Conservation (phyloP, 2,329 filamentous ascomycete genomes). For the Ophiostoma himal-ulmi region DNA sequence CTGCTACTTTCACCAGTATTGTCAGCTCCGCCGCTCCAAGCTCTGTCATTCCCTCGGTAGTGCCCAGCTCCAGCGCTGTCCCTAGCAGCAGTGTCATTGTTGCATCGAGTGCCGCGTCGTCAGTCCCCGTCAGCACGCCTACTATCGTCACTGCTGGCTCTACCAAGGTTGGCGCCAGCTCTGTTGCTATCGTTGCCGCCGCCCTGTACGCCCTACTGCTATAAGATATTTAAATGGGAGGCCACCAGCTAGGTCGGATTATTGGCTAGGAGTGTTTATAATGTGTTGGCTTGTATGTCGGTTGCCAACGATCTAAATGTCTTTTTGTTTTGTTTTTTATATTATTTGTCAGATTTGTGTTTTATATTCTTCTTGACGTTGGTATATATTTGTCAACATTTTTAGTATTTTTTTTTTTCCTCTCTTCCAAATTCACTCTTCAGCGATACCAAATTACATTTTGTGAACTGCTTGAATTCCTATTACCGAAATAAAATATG, state of each 20-base stretch:
- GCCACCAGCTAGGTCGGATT: neutral
- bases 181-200: conserved; percentile 8
- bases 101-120: neutral
- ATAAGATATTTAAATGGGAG: conserved; percentile 1
- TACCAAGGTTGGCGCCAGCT: conserved; percentile 18
- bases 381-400: no score
- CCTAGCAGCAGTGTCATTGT: neutral
- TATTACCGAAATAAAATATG: no score
- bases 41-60: neutral
- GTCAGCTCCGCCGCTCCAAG: neutral
- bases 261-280: neutral
- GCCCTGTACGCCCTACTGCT: conserved; percentile 13
- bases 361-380: no score
- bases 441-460: no score
- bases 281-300: neutral
- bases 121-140: neutral
- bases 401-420: no score
- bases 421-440: no score
- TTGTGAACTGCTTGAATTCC: no score
- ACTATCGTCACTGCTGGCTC: conserved; percentile 20
- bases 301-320: neutral
- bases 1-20: neutral
- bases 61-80: neutral
- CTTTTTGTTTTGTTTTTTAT: neutral
- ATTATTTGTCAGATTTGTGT: no score